These are phyloP conservation scores for Pseudocercospora crystallina DNA, from an alignment of 2,329 filamentous ascomycete genomes.

Conservation along the genomic window DNA sequence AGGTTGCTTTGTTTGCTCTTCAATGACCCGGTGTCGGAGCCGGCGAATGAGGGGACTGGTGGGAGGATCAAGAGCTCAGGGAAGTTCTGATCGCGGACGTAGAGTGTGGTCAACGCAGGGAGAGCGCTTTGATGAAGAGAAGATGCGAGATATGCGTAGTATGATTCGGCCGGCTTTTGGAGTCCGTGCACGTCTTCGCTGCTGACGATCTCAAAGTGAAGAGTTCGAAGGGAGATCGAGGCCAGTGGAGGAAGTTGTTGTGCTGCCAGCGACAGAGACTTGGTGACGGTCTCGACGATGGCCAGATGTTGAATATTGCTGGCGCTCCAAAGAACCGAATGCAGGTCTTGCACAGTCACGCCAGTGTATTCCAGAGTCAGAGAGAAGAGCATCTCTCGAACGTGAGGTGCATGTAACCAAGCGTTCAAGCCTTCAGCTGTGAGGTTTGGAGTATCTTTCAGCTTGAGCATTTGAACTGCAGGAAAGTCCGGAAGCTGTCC, in stretches of 20 bases:
- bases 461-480: conserved; percentile 68
- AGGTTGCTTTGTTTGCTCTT: conserved; percentile 38
- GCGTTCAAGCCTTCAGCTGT: conserved; percentile 68
- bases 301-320: conserved; percentile 59
- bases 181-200: conserved; percentile 59
- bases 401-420: conserved; percentile 64
- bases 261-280: conserved; percentile 53
- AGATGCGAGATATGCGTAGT: conserved; percentile 83
- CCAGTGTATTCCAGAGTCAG: conserved; percentile 73
- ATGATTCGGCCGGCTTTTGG: conserved; percentile 56
- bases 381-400: conserved; percentile 61
- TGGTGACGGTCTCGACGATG: conserved; percentile 56
- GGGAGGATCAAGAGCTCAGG: conserved; percentile 75
- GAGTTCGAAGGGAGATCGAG: conserved; percentile 66
- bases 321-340: conserved; percentile 60
- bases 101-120: conserved; percentile 72
- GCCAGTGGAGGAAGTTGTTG: conserved; percentile 62
- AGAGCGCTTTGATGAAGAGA: conserved; percentile 76
- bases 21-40: conserved; percentile 11
- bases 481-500: conserved; percentile 69
- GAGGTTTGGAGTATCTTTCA: conserved; percentile 70
- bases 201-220: conserved; percentile 81
- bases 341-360: conserved; percentile 62
- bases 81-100: conserved; percentile 82
- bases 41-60: conserved; percentile 59